A percentile compares a stretch with the other conserved stretches of the same genome.
phyloP scores from a whole-genome alignment of 164 flowering plant species.

The Umbellularia californica region DNA sequence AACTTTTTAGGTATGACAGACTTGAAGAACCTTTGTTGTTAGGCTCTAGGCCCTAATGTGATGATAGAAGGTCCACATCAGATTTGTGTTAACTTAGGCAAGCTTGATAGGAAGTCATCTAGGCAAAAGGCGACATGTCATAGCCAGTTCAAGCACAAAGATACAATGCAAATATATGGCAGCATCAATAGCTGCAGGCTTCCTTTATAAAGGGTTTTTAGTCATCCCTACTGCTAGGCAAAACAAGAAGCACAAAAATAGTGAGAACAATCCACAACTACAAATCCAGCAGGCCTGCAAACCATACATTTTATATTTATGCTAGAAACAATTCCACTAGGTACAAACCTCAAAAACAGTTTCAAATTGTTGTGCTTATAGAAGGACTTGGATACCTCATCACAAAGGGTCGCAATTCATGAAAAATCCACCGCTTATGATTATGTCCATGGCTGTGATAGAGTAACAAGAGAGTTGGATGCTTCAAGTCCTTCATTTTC shows the following conservation, averaged over 20 bases:
- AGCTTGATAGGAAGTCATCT: too few species aligned
- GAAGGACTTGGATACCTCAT: constrained; percentile 17
- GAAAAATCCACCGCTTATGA: constrained; percentile 3
- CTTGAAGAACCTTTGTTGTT: too few species aligned
- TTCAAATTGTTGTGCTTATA: not conserved
- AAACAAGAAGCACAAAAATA: not conserved
- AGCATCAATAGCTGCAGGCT: not conserved
- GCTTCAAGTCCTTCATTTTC: constrained; percentile 60
- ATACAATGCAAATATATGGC: not conserved
- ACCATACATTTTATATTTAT: not conserved
- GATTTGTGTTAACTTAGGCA: too few species aligned
- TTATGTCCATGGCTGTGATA: constrained; percentile 84
- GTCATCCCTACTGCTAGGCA: not conserved
- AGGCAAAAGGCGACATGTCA: too few species aligned
- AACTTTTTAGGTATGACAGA: too few species aligned
- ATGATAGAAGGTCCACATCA: too few species aligned
- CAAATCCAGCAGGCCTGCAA: not conserved
- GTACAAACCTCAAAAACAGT: too few species aligned
- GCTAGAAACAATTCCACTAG: not conserved
- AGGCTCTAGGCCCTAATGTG: too few species aligned
- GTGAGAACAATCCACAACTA: too few species aligned
- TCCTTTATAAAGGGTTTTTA: too few species aligned
- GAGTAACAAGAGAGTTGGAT: constrained; percentile 44
- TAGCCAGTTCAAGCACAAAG: not conserved
- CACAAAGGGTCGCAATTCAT: not conserved